phyloP scores from a whole-genome alignment of 2,329 filamentous ascomycete species.

The Lasiodiplodia citricola region DNA sequence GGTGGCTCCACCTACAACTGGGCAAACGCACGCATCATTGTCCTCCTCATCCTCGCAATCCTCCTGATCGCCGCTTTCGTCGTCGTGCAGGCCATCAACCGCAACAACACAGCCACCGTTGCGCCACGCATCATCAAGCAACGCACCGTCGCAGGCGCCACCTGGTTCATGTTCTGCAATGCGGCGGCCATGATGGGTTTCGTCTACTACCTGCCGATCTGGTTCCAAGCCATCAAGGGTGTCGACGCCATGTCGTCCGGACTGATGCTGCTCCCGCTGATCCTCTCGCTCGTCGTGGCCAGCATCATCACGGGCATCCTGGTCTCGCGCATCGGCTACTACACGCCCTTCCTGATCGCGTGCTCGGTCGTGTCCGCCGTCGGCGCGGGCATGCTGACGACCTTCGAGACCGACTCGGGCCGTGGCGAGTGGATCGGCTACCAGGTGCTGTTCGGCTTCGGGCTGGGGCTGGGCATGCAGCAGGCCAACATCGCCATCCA shows the following conservation, averaged over 20 bases:
- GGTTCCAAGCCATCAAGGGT: constrained; percentile 58
- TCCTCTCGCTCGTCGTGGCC: constrained; percentile 48
- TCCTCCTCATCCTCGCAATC: constrained; percentile 51
- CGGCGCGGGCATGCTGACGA: constrained; percentile 53
- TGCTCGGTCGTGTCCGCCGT: constrained; percentile 50
- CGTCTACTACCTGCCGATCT: constrained; percentile 54
- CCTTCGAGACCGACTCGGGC: constrained; percentile 47
- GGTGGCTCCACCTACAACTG: constrained; percentile 55
- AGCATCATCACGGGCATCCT: constrained; percentile 34
- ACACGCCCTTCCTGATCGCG: constrained; percentile 56
- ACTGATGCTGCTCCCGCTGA: constrained; percentile 52
- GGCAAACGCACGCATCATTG: constrained; percentile 52
- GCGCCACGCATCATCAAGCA: constrained; percentile 49
- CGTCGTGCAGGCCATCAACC: constrained; percentile 42
- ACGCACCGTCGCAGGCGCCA: constrained; percentile 50
- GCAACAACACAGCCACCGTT: constrained; percentile 46
- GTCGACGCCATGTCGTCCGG: constrained; percentile 52
- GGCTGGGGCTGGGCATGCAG: constrained; percentile 56
- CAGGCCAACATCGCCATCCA: constrained; percentile 54
- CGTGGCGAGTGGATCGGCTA: constrained; percentile 46
- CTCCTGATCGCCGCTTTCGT: constrained; percentile 50
- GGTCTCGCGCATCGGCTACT: constrained; percentile 51
- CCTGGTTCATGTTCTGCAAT: constrained; percentile 44
- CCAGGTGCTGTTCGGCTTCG: constrained; percentile 48
- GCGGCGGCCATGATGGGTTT: constrained; percentile 42